phyloP scores from a whole-genome alignment of 192 early-diverging fungal species.

The Kickxella alabastrina region DNA sequence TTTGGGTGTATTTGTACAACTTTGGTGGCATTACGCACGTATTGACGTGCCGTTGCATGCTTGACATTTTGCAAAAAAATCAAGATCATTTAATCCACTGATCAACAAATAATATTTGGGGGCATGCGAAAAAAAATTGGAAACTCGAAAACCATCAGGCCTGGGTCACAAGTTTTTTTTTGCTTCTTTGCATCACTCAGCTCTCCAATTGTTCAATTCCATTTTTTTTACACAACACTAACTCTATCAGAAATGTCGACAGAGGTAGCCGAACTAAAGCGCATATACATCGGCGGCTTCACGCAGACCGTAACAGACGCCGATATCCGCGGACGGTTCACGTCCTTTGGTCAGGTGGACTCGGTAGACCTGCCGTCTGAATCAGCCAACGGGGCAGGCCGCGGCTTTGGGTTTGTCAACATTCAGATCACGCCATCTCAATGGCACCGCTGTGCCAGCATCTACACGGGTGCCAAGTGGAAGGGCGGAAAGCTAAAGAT shows the following conservation, averaged over 20 bases:
- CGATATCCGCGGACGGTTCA: constrained; percentile 65
- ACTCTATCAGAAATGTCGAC: no score
- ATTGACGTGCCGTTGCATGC: no score
- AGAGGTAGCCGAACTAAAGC: constrained; percentile 49
- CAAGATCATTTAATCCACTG: no score
- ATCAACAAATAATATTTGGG: no score
- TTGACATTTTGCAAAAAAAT: no score
- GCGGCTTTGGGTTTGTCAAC: constrained; percentile 74
- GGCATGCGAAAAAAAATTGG: no score
- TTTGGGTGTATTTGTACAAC: no score
- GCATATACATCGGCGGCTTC: constrained; percentile 78
- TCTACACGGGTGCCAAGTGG: constrained; percentile 80
- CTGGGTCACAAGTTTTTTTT: constrained; percentile 1
- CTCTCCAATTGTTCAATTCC: no score
- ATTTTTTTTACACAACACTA: no score
- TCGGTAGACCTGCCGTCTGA: constrained; percentile 18
- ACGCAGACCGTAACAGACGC: constrained; percentile 52
- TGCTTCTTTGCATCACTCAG: background rate
- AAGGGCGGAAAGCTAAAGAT: constrained; percentile 73
- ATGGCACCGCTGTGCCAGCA: constrained; percentile 64
- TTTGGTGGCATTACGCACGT: no score
- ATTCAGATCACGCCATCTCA: constrained; percentile 63
- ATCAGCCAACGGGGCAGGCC: constrained; percentile 22
- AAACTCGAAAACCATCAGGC: no score
- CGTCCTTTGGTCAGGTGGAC: constrained; percentile 61